Evolutionary conservation across 2,329 filamentous ascomycete genomes (phyloP), one percentile per base, ranked within the genome.

Genomic region (Myriosclerotinia curreyana): DNA sequence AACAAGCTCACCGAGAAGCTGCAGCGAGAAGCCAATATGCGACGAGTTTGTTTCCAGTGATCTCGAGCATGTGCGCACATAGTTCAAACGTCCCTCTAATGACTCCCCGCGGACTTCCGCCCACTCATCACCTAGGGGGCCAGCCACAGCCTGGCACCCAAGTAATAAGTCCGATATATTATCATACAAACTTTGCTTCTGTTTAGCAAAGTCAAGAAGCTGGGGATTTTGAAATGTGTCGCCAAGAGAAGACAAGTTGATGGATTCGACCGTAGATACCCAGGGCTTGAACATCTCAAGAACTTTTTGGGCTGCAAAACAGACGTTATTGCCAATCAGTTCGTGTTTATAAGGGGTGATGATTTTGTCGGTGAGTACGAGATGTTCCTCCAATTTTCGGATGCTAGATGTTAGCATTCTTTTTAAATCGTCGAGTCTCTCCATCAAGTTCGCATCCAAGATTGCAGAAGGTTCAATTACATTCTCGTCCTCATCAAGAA

Each of bases 101-200:
- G 93, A 90, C 74, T 96, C 92, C 1, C 92, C 92, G 51, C 92
- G 87, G n/a, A 93, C 82, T 74, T 96, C 92, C 5, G 93, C 86
- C 95, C 95, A 99, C 77, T 99, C 95, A 74, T 99, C 95, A 11
- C 89, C 91, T 51, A 99, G 77, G 7, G 95, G 95, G 11, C 91
- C 91, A 7, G 92, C 91, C n/a, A 98, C 89, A 31, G 90, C 87
- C 77, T 99, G 95, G 72, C 93, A 97, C 65, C 89, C 87, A 58
- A 96, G 79, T 5, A 98, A 79, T 36, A 99, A 83, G 74, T 98
- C 95, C 11, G 92, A 93, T 63, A 96, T 89, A 65, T 92, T 90
- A 76, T 98, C 95, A 76, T 98, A 98, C 22, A 96, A 81, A 70
- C 89, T 90, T 76, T 99, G 95, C 77, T 98, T 98, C 75, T 96